Evolutionary conservation across 1,284 basidiomycete species (phyloP).

Genomic region (Xanthoconium separans): DNA sequence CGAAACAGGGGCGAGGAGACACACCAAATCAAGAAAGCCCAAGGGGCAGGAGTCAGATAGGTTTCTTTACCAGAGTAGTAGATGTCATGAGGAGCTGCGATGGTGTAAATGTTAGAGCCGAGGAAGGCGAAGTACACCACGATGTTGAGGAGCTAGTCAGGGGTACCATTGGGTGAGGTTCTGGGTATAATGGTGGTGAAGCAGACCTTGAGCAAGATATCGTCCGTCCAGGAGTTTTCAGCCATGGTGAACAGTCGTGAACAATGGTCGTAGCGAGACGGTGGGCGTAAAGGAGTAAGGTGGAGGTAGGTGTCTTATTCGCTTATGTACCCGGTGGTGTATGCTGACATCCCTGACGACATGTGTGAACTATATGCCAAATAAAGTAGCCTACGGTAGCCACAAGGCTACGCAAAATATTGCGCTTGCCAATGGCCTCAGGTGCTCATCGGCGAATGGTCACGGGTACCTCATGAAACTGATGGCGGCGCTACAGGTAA

Average conservation of each 20-base stretch:
- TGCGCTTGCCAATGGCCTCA: too few species aligned
- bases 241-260: conserved; percentile 45
- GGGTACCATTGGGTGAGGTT: background rate
- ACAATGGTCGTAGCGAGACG: background rate
- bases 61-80: conserved; percentile 77
- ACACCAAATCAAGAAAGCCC: conserved; percentile 83
- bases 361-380: conserved; percentile 15
- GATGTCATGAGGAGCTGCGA: conserved; percentile 68
- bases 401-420: too few species aligned
- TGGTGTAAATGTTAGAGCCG: conserved; percentile 86
- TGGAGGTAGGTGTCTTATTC: conserved; percentile 7
- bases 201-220: conserved; percentile 73
- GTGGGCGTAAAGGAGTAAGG: conserved; percentile 18
- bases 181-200: background rate
- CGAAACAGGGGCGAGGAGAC: conserved; percentile 19
- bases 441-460: too few species aligned
- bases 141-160: conserved; percentile 69
- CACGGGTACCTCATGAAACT: too few species aligned
- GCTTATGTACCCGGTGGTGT: conserved; percentile 25
- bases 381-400: background rate
- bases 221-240: conserved; percentile 66
- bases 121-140: conserved; percentile 78
- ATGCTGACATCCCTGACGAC: conserved; percentile 20
- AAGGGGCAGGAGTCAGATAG: conserved; percentile 88
- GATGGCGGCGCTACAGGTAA: too few species aligned